Base-by-base conservation (phyloP, 1,284 basidiomycete genomes). In the Ustilago loliicola region DNA sequence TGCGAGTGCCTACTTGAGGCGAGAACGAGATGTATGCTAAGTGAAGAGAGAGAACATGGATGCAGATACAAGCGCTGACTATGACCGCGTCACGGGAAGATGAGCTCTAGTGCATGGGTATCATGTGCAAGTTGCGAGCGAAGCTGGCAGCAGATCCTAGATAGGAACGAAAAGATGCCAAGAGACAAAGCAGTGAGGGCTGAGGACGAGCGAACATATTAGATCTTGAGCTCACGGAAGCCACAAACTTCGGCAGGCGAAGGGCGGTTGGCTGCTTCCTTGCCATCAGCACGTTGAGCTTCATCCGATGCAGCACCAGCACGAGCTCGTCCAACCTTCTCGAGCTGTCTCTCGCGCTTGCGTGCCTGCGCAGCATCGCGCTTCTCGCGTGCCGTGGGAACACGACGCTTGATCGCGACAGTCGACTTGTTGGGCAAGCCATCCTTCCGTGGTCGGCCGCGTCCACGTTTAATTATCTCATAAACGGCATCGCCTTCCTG, bases 181-280 rank as follows among this genome's bases (percentile, higher is more conserved):
- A 45, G 57, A 47, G 48, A 52, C 11, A 30, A 27, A 30, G 47
- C 36, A 57, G 21, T 32, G 32, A 48, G 9, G 57, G 13, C 21
- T 7, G 15, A n/a, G 52, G 30, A 4, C 17, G 13, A 15, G 48
- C n/a, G 45, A 15, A 3, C 8, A 32, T 13, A n/a, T 74, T 51
- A 81, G 42, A 81, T 81, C 55, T 81, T 81, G 48, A 81, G 79
- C 66, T 81, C 79, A 57, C 73, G 67, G 57, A 81, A 81, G 19
- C 79, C 79, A 54, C 74, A 68, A 2, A 81, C 77, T 34, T 81
- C 78, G 38, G 75, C 76, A 5, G 72, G 66, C 21, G 70, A 72
- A 48, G 67, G 66, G 10, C 71, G 61, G 13, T 57, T 51, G 59
- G 27, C 54, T n/a, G 34, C 34, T 10, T 36, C 51, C 21, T 34